phyloP scores from a whole-genome alignment of 306 rosid species.

The Castanea crenata region DNA sequence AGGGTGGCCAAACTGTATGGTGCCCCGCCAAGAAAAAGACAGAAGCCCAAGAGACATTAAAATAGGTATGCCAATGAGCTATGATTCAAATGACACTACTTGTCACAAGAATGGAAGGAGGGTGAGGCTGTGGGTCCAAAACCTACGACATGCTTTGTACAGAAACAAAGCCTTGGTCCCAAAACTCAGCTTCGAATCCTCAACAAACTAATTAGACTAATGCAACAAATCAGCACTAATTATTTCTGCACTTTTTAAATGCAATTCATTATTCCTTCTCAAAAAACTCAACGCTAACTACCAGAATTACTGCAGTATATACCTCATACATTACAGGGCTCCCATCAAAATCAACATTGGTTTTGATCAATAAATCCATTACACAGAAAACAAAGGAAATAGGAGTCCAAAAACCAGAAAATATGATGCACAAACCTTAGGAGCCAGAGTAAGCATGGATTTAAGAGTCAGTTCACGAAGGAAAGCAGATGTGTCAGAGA shows the following conservation, averaged over 20 bases:
- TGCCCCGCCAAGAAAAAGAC: background rate
- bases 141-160: too few species aligned
- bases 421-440: slow-evolving; percentile 54
- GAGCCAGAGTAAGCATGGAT: slow-evolving; percentile 92
- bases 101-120: too few species aligned
- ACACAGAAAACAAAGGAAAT: background rate
- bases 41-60: background rate
- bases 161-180: too few species aligned
- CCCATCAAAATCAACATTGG: slow-evolving; percentile 6
- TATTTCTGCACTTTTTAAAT: too few species aligned
- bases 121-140: too few species aligned
- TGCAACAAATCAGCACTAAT: too few species aligned
- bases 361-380: background rate
- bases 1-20: background rate
- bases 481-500: slow-evolving; percentile 94
- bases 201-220: too few species aligned
- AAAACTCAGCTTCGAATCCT: too few species aligned
- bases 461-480: slow-evolving; percentile 94
- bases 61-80: background rate
- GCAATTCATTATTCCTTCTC: background rate
- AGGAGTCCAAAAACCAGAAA: slow-evolving; percentile 11
- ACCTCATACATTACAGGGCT: background rate
- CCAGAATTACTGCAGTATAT: slow-evolving; percentile 10
- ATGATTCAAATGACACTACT: too few species aligned
- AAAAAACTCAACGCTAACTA: background rate